A percentile compares a stretch with the other conserved stretches of the same genome.
Evolutionary conservation across 1,139 yeast genomes (phyloP).

Genomic region (Candida smagusa): DNA sequence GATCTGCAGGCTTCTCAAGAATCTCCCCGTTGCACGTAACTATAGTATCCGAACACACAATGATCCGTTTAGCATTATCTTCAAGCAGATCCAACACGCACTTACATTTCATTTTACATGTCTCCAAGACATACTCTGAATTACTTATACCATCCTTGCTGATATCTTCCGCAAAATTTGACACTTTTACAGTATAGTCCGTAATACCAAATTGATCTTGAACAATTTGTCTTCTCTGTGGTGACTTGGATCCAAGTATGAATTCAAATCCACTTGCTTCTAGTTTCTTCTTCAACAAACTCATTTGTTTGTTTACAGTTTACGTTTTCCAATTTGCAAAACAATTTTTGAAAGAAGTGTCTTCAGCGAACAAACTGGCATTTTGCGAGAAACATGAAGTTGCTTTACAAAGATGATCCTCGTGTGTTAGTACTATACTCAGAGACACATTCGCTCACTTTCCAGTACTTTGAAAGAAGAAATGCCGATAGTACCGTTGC

Average conservation of each 20-base stretch:
- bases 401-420: conserved; percentile 48
- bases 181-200: conserved; percentile 46
- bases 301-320: neutral
- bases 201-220: conserved; percentile 56
- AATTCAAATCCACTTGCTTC: conserved; percentile 25
- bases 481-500: conserved; percentile 39
- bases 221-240: conserved; percentile 71
- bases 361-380: conserved; percentile 1
- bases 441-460: conserved; percentile 46
- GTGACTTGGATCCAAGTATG: conserved; percentile 81
- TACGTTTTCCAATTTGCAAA: neutral
- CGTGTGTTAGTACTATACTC: conserved; percentile 55
- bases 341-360: neutral
- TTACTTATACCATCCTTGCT: conserved; percentile 50
- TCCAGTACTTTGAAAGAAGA: conserved; percentile 34
- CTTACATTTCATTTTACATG: conserved; percentile 59
- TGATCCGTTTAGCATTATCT: conserved; percentile 19
- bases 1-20: conserved; percentile 71
- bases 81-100: conserved; percentile 50
- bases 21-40: conserved; percentile 60
- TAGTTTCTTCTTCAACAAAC: too few species aligned
- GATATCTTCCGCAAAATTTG: conserved; percentile 72
- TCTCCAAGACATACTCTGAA: conserved; percentile 62
- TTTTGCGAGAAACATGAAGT: conserved; percentile 34
- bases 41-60: conserved; percentile 83